Percentiles rank a stretch among this genome's conserved stretches.
Conservation (phyloP, 345 rosid genomes). For the Clausena lansium region DNA sequence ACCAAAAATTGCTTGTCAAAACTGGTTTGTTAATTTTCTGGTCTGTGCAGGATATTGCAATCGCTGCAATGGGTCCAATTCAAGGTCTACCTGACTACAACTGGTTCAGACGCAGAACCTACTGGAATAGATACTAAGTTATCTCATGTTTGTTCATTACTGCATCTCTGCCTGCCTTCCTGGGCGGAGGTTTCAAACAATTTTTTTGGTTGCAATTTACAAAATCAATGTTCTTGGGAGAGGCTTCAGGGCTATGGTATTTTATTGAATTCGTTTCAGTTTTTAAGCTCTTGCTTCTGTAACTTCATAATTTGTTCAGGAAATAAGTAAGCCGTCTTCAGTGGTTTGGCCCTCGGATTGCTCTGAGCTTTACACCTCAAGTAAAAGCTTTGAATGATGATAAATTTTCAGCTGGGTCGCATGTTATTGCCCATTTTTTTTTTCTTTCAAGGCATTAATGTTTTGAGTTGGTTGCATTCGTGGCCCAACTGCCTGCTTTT, state of each 20-base stretch:
- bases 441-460: neutral
- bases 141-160: neutral
- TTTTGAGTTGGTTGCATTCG: neutral
- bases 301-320: slow-evolving; percentile 17
- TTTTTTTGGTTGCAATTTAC: slow-evolving; percentile 19
- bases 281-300: slow-evolving; percentile 22
- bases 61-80: slow-evolving; percentile 95
- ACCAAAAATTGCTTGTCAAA: neutral
- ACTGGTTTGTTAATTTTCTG: neutral
- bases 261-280: slow-evolving; percentile 17
- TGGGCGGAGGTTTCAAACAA: slow-evolving; percentile 7
- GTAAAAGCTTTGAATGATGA: neutral
- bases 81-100: slow-evolving; percentile 88
- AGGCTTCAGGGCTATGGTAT: slow-evolving; percentile 14
- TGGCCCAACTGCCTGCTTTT: neutral
- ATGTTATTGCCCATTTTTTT: neutral
- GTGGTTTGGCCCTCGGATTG: slow-evolving; percentile 18
- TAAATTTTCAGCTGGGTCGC: neutral
- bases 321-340: slow-evolving; percentile 34
- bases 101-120: slow-evolving; percentile 99
- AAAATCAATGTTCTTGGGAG: slow-evolving; percentile 12
- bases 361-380: neutral
- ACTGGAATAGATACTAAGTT: slow-evolving; percentile 85
- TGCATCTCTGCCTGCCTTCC: neutral
- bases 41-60: slow-evolving; percentile 74